These are phyloP conservation scores for Casaregolazyma lundiana DNA, from an alignment of 1,139 yeast genomes.

Conservation along the genomic window DNA sequence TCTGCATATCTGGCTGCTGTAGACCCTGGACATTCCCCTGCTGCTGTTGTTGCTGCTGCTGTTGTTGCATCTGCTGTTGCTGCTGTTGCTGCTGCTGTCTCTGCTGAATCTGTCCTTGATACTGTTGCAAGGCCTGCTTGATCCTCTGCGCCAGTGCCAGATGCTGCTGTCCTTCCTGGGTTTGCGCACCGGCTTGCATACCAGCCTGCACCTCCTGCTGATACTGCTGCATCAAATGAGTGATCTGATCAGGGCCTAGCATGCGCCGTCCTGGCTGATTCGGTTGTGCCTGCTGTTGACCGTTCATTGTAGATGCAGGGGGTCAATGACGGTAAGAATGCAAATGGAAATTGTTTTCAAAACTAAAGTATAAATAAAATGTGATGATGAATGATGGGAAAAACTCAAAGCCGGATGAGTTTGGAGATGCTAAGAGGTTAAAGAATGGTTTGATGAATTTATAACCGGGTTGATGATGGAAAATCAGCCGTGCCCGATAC, in stretches of 20 bases:
- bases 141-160: conserved; percentile 64
- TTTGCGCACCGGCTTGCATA: conserved; percentile 48
- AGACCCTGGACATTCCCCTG: conserved; percentile 12
- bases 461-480: too few species aligned
- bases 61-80: conserved; percentile 22
- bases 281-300: conserved; percentile 11
- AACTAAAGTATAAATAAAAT: background rate
- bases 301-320: background rate
- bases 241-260: conserved; percentile 42
- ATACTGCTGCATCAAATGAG: conserved; percentile 51
- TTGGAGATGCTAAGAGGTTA: too few species aligned
- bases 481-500: too few species aligned
- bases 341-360: background rate
- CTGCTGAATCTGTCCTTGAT: conserved; percentile 30
- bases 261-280: conserved; percentile 12
- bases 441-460: too few species aligned
- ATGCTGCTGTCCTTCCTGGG: conserved; percentile 68
- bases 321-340: background rate
- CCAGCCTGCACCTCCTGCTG: conserved; percentile 63
- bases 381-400: too few species aligned
- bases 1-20: conserved; percentile 15
- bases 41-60: conserved; percentile 19
- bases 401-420: too few species aligned
- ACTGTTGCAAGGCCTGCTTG: conserved; percentile 42
- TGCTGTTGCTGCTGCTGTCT: conserved; percentile 17